phyloP scores from a whole-genome alignment of 2,329 filamentous ascomycete species.

The Pseudogymnoascus sp. region DNA sequence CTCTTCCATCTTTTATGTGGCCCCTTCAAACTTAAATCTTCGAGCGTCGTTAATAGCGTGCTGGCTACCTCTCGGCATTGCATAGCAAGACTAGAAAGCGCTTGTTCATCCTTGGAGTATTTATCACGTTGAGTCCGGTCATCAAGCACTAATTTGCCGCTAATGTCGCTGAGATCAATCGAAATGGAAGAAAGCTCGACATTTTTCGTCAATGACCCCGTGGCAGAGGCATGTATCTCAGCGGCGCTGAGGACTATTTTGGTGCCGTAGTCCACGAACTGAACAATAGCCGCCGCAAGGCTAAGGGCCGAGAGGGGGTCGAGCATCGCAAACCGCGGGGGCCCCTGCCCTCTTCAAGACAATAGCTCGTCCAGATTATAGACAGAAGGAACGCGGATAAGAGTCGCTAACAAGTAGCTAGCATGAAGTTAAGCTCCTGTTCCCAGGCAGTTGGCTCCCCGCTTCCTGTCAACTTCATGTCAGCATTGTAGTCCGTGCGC shows the following conservation, averaged over 20 bases:
- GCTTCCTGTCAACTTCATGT: no score
- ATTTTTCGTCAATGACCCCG: slow-evolving; percentile 23
- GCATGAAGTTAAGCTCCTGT: background rate
- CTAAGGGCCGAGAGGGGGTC: slow-evolving; percentile 32
- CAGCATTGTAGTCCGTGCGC: background rate
- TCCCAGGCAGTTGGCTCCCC: background rate
- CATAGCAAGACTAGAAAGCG: background rate
- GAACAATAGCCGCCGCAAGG: slow-evolving; percentile 37
- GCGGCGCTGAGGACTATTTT: slow-evolving; percentile 38
- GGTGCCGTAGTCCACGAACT: slow-evolving; percentile 38
- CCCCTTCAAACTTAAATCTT: slow-evolving; percentile 13
- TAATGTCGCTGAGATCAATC: background rate
- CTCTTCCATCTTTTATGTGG: slow-evolving; percentile 18
- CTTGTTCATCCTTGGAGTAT: background rate
- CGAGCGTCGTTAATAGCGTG: slow-evolving; percentile 10
- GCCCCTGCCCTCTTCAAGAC: no score
- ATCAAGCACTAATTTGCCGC: background rate
- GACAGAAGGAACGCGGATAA: background rate
- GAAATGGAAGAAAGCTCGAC: background rate
- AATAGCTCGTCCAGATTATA: background rate
- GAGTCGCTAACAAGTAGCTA: background rate
- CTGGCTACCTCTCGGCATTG: slow-evolving; percentile 10
- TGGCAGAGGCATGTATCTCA: slow-evolving; percentile 40
- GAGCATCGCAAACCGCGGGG: slow-evolving; percentile 11
- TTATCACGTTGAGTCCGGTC: background rate